Percentiles rank a stretch among this genome's conserved stretches.
phyloP scores from a whole-genome alignment of 176 grass and related monocot species.

The Oryza coarctata region DNA sequence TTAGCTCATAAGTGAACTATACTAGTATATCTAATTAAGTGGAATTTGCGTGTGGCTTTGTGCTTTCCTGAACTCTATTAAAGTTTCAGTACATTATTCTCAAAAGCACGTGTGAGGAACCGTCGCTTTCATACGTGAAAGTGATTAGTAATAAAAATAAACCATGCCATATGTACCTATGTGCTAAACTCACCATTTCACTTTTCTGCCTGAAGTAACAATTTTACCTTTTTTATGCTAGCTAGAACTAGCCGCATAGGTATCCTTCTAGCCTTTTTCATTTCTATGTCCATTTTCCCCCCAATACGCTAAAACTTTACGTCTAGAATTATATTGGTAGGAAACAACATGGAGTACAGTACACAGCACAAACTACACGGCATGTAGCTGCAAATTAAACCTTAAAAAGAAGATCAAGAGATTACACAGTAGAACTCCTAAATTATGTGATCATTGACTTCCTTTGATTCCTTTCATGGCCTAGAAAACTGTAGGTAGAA shows the following conservation, averaged over 20 bases:
- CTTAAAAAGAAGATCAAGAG: too few relatives aligned
- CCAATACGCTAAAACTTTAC: too few relatives aligned
- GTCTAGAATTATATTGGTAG: too few relatives aligned
- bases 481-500: not conserved
- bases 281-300: too few relatives aligned
- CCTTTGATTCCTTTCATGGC: not conserved
- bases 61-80: not conserved
- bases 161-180: not conserved
- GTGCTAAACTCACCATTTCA: not conserved
- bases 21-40: not conserved
- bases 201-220: not conserved
- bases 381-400: too few relatives aligned
- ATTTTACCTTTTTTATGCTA: not conserved
- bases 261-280: too few relatives aligned
- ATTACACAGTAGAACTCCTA: too few relatives aligned
- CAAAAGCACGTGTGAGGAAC: not conserved
- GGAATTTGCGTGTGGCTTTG: not conserved
- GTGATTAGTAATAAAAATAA: not conserved
- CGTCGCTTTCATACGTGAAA: not conserved
- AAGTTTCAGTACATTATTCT: not conserved
- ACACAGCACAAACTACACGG: too few relatives aligned
- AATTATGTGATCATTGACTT: too few relatives aligned
- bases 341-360: too few relatives aligned
- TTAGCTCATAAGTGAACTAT: not conserved
- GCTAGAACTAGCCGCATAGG: not conserved